Evolutionary conservation across 441 rosid species (phyloP), one percentile per base, ranked within the genome.

Genomic region (Corymbia citriodora): DNA sequence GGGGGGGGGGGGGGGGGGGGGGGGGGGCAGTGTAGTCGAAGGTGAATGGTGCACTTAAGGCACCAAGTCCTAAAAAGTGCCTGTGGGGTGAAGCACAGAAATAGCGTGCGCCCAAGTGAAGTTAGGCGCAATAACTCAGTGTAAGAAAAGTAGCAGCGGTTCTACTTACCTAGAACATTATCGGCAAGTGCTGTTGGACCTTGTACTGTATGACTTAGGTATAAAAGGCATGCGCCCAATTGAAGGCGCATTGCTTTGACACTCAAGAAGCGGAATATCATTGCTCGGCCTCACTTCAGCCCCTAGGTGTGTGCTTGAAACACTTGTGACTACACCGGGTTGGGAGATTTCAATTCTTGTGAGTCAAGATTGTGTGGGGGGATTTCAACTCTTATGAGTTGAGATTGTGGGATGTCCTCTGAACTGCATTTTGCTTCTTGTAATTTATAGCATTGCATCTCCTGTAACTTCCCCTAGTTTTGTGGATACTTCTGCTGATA

Each of bases 211-310:
- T 74, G 40, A 50, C 83, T 74, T 74, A 40, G 85, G 50, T 10
- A 0, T 74, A 11, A 74, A 40, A 40, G 50, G 49, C 49, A 6
- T 2, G 1, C 0, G 15, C 27, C 27, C 82, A 36, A 10, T 72
- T 2, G 27, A 72, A 36, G 49, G 49, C 3, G 9, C 82, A 72
- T 72, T 4, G 3, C 49, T 72, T 72, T 19, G 82, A 72, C 49
- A 36, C 5, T 36, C 82, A 36, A 36, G 5, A 19, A 72, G 27
- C 0, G 27, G 45, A 72, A 19, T 72, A 14, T 40, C 27, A 72
- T 72, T 36, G 82, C 27, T 36, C 0, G 5, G 82, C 49, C 49
- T 72, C 49, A 72, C 82, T 72, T 36, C 49, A 10, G 82, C 49
- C 36, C 13, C 49, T 36, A 72, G 49, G 52, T 74, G 52, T 74